A percentile compares a stretch with the other conserved stretches of the same genome.
These are phyloP conservation scores for Paracoccidioides brasiliensis DNA, from an alignment of 2,329 filamentous ascomycete species.

Conservation along the genomic window DNA sequence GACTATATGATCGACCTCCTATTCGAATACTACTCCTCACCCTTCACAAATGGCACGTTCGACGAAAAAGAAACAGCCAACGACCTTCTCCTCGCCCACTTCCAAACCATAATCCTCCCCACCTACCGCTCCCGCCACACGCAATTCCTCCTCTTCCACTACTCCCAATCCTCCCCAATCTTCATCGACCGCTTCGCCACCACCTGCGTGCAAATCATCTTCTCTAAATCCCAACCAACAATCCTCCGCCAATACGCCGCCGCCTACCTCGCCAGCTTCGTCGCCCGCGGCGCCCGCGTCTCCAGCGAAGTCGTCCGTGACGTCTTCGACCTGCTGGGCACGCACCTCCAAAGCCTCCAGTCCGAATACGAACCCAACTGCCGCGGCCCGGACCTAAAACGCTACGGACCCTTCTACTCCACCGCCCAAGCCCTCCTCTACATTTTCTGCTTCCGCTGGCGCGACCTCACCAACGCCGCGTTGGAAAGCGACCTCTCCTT, in stretches of 20 bases:
- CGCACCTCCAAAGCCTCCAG: constrained; percentile 65
- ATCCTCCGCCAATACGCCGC: constrained; percentile 72
- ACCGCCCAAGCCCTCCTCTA: constrained; percentile 82
- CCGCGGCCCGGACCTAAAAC: constrained; percentile 70
- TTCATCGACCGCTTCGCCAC: constrained; percentile 74
- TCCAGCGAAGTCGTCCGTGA: constrained; percentile 62
- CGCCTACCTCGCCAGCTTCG: constrained; percentile 87
- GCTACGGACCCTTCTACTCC: constrained; percentile 75
- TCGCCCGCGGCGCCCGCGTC: constrained; percentile 77
- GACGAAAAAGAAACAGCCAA: constrained; percentile 60
- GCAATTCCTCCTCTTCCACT: constrained; percentile 93
- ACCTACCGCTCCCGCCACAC: constrained; percentile 86
- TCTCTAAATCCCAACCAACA: constrained; percentile 55
- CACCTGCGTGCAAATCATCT: constrained; percentile 58
- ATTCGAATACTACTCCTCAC: constrained; percentile 66
- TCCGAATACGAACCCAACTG: constrained; percentile 58
- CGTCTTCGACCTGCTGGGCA: constrained; percentile 66
- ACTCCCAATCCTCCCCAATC: constrained; percentile 66
- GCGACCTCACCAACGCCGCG: constrained; percentile 59
- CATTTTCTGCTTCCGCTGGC: constrained; percentile 97
- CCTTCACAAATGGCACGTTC: constrained; percentile 56
- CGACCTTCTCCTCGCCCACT: constrained; percentile 69
- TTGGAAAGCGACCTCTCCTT: constrained; percentile 41
- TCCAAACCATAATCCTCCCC: constrained; percentile 74
- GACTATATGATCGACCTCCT: constrained; percentile 80